phyloP scores from a whole-genome alignment of 148 eudicot species.

The Polygonum maritimum region DNA sequence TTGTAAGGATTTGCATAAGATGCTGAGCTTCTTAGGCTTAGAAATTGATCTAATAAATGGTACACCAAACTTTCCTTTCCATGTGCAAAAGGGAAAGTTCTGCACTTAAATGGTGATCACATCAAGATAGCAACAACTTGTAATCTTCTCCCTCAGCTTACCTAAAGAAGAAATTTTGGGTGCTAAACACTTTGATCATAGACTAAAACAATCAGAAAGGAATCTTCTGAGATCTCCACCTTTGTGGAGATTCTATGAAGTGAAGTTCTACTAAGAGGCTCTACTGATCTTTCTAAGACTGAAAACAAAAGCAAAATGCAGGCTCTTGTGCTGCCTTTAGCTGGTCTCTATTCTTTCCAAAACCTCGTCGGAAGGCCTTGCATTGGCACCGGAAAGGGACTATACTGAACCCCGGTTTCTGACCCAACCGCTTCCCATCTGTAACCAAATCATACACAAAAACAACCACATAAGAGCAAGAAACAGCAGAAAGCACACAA shows the following conservation, averaged over 20 bases:
- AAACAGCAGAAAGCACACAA: no score
- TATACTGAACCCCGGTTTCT: conserved; percentile 27
- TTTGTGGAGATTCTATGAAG: conserved; percentile 7
- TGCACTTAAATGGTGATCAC: no score
- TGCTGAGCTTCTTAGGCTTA: neutral
- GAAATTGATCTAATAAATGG: neutral
- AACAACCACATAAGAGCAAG: neutral
- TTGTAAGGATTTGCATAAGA: no score
- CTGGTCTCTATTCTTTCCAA: conserved; percentile 24
- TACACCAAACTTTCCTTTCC: no score
- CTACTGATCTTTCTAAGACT: neutral
- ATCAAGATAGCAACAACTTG: no score
- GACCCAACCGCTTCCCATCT: conserved; percentile 39
- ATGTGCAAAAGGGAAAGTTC: conserved; percentile 4
- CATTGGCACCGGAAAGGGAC: conserved; percentile 40
- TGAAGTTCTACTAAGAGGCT: neutral
- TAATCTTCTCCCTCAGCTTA: no score
- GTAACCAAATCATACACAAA: conserved; percentile 17
- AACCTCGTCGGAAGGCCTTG: conserved; percentile 41
- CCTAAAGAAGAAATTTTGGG: neutral
- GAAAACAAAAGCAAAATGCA: neutral
- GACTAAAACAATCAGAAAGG: conserved; percentile 1
- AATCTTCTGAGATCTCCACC: neutral
- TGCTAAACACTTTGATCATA: neutral
- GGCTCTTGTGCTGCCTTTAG: conserved; percentile 14